Conservation (phyloP, 441 rosid genomes). For the Adansonia gregorii region DNA sequence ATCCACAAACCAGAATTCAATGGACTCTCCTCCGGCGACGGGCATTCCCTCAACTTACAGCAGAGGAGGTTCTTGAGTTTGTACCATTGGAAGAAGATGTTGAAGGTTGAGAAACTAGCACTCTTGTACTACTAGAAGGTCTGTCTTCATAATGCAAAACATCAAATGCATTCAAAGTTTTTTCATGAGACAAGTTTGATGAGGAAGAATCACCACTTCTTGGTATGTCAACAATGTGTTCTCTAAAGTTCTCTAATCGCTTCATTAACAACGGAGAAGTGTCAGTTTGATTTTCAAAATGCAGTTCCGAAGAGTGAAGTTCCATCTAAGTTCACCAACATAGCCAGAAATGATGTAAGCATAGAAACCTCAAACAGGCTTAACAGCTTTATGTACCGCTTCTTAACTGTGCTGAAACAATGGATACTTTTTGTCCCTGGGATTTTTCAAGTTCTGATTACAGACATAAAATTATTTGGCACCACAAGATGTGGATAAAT, state of each 20-base stretch:
- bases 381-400: slow-evolving; percentile 1
- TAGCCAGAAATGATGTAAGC: slow-evolving; percentile 36
- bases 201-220: slow-evolving; percentile 46
- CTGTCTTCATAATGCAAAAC: slow-evolving; percentile 56
- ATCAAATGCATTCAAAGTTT: slow-evolving; percentile 60
- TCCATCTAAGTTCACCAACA: slow-evolving; percentile 70
- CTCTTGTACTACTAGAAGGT: slow-evolving; percentile 43
- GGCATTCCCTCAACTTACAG: slow-evolving; percentile 57
- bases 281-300: slow-evolving; percentile 44
- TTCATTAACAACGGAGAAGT: slow-evolving; percentile 70
- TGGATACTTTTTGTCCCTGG: slow-evolving; percentile 18
- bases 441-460: slow-evolving; percentile 18
- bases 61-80: slow-evolving; percentile 52
- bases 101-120: slow-evolving; percentile 42
- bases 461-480: slow-evolving; percentile 21
- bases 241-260: slow-evolving; percentile 46
- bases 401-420: slow-evolving; percentile 13
- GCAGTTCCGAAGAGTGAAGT: slow-evolving; percentile 56
- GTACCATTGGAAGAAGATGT: slow-evolving; percentile 53
- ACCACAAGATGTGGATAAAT: slow-evolving; percentile 28
- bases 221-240: slow-evolving; percentile 69
- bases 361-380: slow-evolving; percentile 37
- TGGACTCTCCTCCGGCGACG: slow-evolving; percentile 92
- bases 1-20: slow-evolving; percentile 93
- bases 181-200: slow-evolving; percentile 50